phyloP scores from a whole-genome alignment of 1,284 basidiomycete species.

The Pyrrhoderma noxium region DNA sequence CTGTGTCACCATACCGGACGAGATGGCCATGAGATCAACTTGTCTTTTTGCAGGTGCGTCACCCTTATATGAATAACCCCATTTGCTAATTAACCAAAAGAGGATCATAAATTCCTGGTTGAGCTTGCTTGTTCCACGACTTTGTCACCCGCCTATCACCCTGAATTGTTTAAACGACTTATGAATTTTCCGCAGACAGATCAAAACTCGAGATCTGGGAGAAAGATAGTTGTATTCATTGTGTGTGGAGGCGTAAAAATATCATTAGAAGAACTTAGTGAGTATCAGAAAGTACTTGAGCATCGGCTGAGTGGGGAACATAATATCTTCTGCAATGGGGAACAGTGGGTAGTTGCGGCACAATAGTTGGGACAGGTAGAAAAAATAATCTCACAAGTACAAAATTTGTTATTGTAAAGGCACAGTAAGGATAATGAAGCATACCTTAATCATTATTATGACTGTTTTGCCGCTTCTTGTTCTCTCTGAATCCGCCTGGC shows the following conservation, averaged over 20 bases:
- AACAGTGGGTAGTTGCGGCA: constrained; percentile 24
- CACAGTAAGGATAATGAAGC: background rate
- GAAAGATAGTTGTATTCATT: constrained; percentile 49
- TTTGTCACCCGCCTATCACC: constrained; percentile 55
- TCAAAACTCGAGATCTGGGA: constrained; percentile 20
- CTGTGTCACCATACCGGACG: constrained; percentile 57
- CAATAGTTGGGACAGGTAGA: too few species aligned
- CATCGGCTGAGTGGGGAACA: constrained; percentile 26
- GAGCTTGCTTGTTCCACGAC: constrained; percentile 68
- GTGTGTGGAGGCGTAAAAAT: constrained; percentile 71
- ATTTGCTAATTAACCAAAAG: constrained; percentile 29
- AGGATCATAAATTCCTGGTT: constrained; percentile 66
- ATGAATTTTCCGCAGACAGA: constrained; percentile 29
- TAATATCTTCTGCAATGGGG: constrained; percentile 33
- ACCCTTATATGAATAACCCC: background rate
- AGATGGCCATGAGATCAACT: constrained; percentile 55
- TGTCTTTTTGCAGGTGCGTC: constrained; percentile 47
- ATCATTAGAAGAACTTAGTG: constrained; percentile 42
- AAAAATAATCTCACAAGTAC: too few species aligned
- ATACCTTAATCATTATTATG: constrained; percentile 14
- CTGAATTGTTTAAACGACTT: constrained; percentile 44
- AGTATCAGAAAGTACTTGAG: constrained; percentile 37
- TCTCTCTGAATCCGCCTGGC: constrained; percentile 37
- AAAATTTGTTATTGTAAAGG: too few species aligned
- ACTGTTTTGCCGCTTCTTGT: constrained; percentile 24